Base-by-base conservation (phyloP, 2,329 filamentous ascomycete genomes). In the Colletotrichum euphorbiae region DNA sequence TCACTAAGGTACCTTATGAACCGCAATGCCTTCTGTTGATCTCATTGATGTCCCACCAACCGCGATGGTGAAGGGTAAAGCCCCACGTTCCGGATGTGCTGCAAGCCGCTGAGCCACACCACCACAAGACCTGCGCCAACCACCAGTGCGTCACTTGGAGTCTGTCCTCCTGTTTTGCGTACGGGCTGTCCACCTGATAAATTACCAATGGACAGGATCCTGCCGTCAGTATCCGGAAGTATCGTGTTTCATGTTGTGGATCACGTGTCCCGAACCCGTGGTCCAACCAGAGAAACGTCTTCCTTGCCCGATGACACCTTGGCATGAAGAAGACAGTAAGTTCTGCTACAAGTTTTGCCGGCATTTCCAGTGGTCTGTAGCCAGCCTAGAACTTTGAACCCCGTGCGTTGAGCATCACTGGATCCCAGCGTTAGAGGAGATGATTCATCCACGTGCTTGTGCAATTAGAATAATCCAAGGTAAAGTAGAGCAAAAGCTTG, bases 91-190 rank as follows among this genome's bases (percentile, higher is more conserved):
- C 66, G 60, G 54, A 59, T 42, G n/a, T 40, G 21, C 46, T 59
- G 40, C 36, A 55, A 43, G 15, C 61, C 48, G 65, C 61, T 54
- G 54, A 60, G 66, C 66, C 66, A 69, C 66, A 69, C 66, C 66
- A 60, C 61, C 66, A 54, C 61, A 19, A 33, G 21, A 43, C 48
- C 66, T 48, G 61, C 42, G 66, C 54, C 61, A 66, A 69, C 66
- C 61, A 66, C 55, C 55, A 58, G 19, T 46, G 36, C 60, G 38
- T 60, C 55, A 65, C 33, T 24, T 65, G 2, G 9, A 45, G 52
- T 57, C 43, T 55, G 40, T 55, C 54, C 42, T 40, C 52, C 51
- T 66, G 28, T 61, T 31, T 40, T 40, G 21, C 17, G 36, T 31
- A 3, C 15, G 52, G 59, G 13, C 45, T 57, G 56, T 38, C 8